Evolutionary conservation across 495 filamentous ascomycete species (phyloP).

Genomic region (Trichocladium uniseriatum): DNA sequence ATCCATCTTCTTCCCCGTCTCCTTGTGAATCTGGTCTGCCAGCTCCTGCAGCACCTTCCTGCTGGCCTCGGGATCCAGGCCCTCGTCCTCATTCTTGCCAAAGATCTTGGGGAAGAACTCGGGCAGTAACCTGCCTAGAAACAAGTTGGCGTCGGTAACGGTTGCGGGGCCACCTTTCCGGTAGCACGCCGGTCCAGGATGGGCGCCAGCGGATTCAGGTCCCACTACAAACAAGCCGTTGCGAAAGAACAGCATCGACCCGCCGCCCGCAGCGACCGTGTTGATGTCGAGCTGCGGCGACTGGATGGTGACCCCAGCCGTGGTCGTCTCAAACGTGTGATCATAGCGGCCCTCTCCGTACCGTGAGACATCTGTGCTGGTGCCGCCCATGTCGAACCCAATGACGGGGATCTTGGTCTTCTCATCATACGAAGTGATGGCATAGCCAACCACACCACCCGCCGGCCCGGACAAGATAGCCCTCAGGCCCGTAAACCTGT

Average conservation of each 20-base stretch:
- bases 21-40: conserved; percentile 65
- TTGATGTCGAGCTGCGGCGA: conserved; percentile 96
- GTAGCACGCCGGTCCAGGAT: conserved; percentile 92
- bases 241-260: conserved; percentile 78
- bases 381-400: conserved; percentile 94
- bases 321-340: conserved; percentile 95
- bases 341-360: conserved; percentile 87
- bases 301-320: conserved; percentile 90
- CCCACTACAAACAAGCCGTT: conserved; percentile 97
- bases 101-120: conserved; percentile 98
- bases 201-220: conserved; percentile 85
- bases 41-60: conserved; percentile 68
- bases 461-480: conserved; percentile 75
- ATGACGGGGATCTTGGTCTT: conserved; percentile 83
- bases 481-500: conserved; percentile 62
- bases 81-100: conserved; percentile 82
- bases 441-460: conserved; percentile 86
- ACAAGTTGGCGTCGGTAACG: conserved; percentile 90
- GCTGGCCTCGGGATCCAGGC: conserved; percentile 69
- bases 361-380: conserved; percentile 86
- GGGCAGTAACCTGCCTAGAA: conserved; percentile 75
- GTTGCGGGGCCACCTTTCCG: conserved; percentile 87
- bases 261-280: conserved; percentile 90
- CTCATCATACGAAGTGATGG: conserved; percentile 83
- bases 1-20: conserved; percentile 60